Base-by-base conservation (phyloP, 2,329 filamentous ascomycete species). In the Ophiostoma piceae region DNA sequence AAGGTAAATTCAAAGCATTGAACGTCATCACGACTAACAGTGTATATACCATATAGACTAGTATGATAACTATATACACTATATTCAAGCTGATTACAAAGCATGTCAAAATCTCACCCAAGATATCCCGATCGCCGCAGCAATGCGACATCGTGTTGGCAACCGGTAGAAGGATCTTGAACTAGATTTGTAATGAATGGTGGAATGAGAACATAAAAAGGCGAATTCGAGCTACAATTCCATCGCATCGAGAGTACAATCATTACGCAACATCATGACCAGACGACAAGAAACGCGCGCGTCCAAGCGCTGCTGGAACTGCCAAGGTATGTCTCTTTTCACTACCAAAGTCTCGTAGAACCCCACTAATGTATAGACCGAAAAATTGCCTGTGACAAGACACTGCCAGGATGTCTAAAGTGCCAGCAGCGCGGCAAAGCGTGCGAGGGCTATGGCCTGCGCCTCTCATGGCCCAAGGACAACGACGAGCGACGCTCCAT, bases 391-490 rank as follows among this genome's bases (percentile, higher is more conserved):
- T 73, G 72, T 37, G 72, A 73, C 57, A 68, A 69, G n/a, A 65
- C 72, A 1, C 67, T 72, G 9, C 72, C 72, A 3, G 41, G 64
- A 6, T 73, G 72, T 35, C n/a, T 32, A 4, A 71, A 70, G 16
- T 73, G 71, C 66, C 39, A n/a, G 6, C 65, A 71, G 41, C 64
- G 69, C 5, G 67, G 67, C 29, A 67, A 69, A 14, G 32, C 66
- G 14, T 73, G 71, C 43, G 39, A 62, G 22, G 71, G 71, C 54
- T 73, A 73, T 29, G 71, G 72, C 6, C 41, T 73, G 22, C 69
- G 68, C 26, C 70, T 73, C 12, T 73, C 72, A 9, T 73, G 72
- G 72, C 72, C 71, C 29, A 67, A 65, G 16, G 68, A 68, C 35
- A 65, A 65, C 57, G 67, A 71, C 11, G 11, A 32, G 1, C 57